Base-by-base conservation (phyloP, 192 early-diverging fungal species). In the Umbelopsis sp. region DNA sequence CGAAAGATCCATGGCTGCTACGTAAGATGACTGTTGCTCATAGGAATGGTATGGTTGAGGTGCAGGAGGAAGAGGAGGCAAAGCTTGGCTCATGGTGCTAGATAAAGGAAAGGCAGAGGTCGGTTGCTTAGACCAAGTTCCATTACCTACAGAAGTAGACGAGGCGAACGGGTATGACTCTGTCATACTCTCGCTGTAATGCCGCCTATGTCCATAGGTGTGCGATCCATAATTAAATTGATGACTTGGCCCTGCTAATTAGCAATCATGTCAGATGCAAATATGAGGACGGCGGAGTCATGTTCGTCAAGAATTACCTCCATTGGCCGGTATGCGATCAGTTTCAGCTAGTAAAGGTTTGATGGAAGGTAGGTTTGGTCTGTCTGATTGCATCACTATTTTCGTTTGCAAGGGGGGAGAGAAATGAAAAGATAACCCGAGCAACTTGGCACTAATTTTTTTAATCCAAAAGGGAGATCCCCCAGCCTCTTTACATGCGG, bases 321-420 rank as follows among this genome's bases (percentile, higher is more conserved):
- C 56, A 20, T 17, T 34, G n/a, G 24, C 34, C 29, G 56, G 56
- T 34, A 62, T 29, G 31, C 31, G 56, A 31, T 62, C 56, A 62
- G 56, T 62, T 7, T 62, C 56, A 34, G 56, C 56, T 32, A 62
- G 56, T 32, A 62, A 62, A n/a, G 56, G 56, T 34, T 62, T 62
- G 26, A 62, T 62, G 2, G 56, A 62, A 36, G 56, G 56, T 62
- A 62, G 31, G 20, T 36, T 62, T 12, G 56, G 56, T 16, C 56
- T 62, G 31, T 62, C 56, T 62, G 56, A 20, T 31, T 62, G 56
- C 56, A 62, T 62, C 26, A 29, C 25, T 29, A 32, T 62, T 11
- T 62, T 11, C 29, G 32, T 20, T 62, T 31, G 31, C 6, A 34
- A 62, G 26, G 17, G 25, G 56, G 31, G 34, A 62, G 56, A 26